Evolutionary conservation across 352 stramenopile species (phyloP).

Genomic region (Phytophthora sansomeana): DNA sequence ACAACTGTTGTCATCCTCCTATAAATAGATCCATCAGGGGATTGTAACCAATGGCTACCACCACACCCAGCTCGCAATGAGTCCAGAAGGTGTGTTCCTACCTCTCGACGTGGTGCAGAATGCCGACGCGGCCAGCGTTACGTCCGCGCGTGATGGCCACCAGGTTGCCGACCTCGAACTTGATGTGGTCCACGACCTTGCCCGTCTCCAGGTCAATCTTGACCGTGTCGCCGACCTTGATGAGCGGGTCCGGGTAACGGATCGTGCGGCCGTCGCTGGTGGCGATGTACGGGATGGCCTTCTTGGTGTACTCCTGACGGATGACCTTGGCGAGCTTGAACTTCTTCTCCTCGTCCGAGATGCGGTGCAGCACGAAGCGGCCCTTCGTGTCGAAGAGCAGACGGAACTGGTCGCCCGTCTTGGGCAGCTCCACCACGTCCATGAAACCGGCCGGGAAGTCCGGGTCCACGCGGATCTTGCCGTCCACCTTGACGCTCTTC

Average conservation of each 20-base stretch:
- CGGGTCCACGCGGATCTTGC: conserved; percentile 96
- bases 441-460: conserved; percentile 99
- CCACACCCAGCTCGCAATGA: conserved; percentile 92
- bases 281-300: conserved; percentile 98
- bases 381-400: conserved; percentile 99
- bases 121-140: conserved; percentile 97
- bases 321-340: conserved; percentile 99
- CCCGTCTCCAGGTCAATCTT: conserved; percentile 98
- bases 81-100: conserved; percentile 92
- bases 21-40: conserved; percentile 9
- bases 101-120: conserved; percentile 97
- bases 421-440: conserved; percentile 98
- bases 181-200: conserved; percentile 98
- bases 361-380: conserved; percentile 97
- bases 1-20: conserved; percentile 3
- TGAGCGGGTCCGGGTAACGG: conserved; percentile 98
- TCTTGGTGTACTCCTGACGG: conserved; percentile 94
- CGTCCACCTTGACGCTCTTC: conserved; percentile 98
- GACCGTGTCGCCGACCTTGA: conserved; percentile 99
- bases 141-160: conserved; percentile 98
- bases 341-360: conserved; percentile 96
- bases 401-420: conserved; percentile 97
- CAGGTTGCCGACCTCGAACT: conserved; percentile 98
- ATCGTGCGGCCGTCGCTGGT: conserved; percentile 99
- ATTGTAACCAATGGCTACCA: conserved; percentile 41